Evolutionary conservation across 805 yeast genomes (phyloP).

Genomic region (Myxozyma vanderwaltii): DNA sequence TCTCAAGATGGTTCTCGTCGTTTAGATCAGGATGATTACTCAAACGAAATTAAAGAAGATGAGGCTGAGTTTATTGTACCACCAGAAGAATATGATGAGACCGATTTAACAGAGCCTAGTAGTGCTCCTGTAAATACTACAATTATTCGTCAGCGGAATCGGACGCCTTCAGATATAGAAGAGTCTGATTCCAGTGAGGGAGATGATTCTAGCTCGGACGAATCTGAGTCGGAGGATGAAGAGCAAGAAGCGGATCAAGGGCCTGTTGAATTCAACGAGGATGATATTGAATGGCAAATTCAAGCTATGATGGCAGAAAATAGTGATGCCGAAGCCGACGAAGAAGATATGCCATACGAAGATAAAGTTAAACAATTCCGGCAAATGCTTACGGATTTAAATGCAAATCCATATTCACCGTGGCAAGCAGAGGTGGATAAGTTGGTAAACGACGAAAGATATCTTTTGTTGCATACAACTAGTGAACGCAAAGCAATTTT

Average conservation of each 20-base stretch:
- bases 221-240: conserved; percentile 21
- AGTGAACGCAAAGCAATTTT: conserved; percentile 46
- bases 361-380: conserved; percentile 41
- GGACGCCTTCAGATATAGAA: conserved; percentile 20
- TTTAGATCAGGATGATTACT: background rate
- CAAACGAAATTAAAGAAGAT: background rate
- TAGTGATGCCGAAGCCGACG: conserved; percentile 28
- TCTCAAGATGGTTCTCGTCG: conserved; percentile 8
- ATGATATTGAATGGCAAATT: conserved; percentile 35
- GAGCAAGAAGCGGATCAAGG: conserved; percentile 36
- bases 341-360: conserved; percentile 33
- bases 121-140: background rate
- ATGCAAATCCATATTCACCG: conserved; percentile 49
- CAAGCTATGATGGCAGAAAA: conserved; percentile 30
- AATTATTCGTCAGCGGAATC: conserved; percentile 29
- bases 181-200: conserved; percentile 22
- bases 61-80: background rate
- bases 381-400: conserved; percentile 42
- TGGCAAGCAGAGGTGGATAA: conserved; percentile 53
- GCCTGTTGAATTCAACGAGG: conserved; percentile 33
- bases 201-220: no score
- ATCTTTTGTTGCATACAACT: conserved; percentile 43
- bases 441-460: conserved; percentile 50
- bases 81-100: conserved; percentile 14
- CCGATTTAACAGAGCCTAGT: conserved; percentile 16